Base-by-base conservation (phyloP, 2,329 filamentous ascomycete genomes). In the Microascus cirrosus region DNA sequence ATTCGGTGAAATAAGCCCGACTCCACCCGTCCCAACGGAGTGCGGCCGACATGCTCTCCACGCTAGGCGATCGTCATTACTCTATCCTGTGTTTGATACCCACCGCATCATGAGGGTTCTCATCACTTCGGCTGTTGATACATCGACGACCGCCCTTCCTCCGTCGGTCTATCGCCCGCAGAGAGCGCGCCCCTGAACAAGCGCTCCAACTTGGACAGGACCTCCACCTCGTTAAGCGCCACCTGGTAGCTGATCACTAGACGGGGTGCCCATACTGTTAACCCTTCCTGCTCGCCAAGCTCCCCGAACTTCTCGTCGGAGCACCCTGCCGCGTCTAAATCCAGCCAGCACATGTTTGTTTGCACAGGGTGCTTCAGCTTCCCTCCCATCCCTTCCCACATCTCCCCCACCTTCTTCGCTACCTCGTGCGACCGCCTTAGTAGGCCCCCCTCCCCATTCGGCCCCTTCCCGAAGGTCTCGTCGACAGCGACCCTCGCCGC, bases 341-440 rank as follows among this genome's bases (percentile, higher is more conserved):
- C 86, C 59, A 95, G 66, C 90, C 89, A 95, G 36, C 90, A 83
- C 89, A 95, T 95, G 72, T 95, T 95, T n/a, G 90, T 95, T 67
- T 95, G 85, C 1, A 88, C 85, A 0, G 87, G 86, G 60, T 85
- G 77, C 22, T 77, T 71, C 59, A 90, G 71, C 70, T 80, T 82
- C 1, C 90, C 90, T 4, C 90, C 90, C 56, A 85, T 74, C 18
- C 72, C 73, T 5, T 75, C 79, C 90, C 90, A 95, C 62, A 87
- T 69, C n/a, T 74, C 74, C 78, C 86, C 89, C 50, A 86, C 72
- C 63, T 73, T 75, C 67, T 78, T 81, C 0, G 89, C 87, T 58
- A 80, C 80, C 51, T 74, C 72, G 68, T 93, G 87, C 3, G 79
- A 81, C 18, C 71, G 72, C 32, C 71, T 69, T 53, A 93, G 73